phyloP scores from a whole-genome alignment of 495 filamentous ascomycete species.

The Cercophora sp. region DNA sequence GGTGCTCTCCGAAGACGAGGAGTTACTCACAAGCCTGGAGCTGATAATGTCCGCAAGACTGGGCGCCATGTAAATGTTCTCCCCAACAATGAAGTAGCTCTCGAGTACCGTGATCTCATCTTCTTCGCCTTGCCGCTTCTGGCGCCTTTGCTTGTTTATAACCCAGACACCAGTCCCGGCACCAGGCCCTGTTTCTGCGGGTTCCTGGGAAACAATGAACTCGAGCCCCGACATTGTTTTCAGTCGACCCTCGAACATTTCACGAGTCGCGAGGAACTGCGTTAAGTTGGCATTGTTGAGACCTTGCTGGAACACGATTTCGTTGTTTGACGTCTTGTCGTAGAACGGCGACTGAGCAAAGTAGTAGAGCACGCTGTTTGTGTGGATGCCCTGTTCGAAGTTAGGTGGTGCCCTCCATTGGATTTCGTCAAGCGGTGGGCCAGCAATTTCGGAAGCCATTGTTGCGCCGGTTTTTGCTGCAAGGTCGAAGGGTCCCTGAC shows the following conservation, averaged over 20 bases:
- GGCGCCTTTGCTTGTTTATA: slow-evolving; percentile 81
- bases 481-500: no score
- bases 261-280: slow-evolving; percentile 59
- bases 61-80: slow-evolving; percentile 88
- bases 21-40: slow-evolving; percentile 61
- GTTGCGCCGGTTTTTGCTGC: not conserved
- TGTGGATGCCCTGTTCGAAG: slow-evolving; percentile 55
- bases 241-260: slow-evolving; percentile 73
- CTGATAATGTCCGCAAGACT: slow-evolving; percentile 71
- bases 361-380: slow-evolving; percentile 77
- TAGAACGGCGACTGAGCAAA: slow-evolving; percentile 89
- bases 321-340: slow-evolving; percentile 85
- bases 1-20: not conserved
- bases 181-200: slow-evolving; percentile 59
- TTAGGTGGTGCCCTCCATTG: slow-evolving; percentile 63
- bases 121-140: slow-evolving; percentile 51
- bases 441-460: slow-evolving; percentile 28
- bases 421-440: slow-evolving; percentile 70
- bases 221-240: slow-evolving; percentile 77
- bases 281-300: slow-evolving; percentile 61
- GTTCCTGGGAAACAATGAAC: slow-evolving; percentile 75
- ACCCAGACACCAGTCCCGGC: slow-evolving; percentile 79
- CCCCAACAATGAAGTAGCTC: slow-evolving; percentile 81
- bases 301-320: slow-evolving; percentile 69
- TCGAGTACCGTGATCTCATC: slow-evolving; percentile 68